Evolutionary conservation across 331 rosid species (phyloP), one percentile per base, ranked within the genome.

Genomic region (Telfairia occidentalis): DNA sequence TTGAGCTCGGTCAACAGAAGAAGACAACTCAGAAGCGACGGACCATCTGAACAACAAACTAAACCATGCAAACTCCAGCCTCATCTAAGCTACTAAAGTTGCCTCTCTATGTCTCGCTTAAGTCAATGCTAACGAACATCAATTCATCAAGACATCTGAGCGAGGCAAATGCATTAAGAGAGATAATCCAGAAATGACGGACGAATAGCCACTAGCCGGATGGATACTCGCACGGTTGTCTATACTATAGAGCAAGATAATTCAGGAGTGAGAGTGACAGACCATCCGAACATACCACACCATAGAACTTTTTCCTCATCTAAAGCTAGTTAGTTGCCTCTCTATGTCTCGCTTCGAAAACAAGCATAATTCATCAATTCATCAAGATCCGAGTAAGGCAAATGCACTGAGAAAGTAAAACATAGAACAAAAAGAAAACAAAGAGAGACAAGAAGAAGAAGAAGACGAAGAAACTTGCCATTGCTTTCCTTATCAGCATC

Each of bases 401-500:
- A 15, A 9, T 26, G 16, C 58, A 46, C 21, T 23, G 54, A 50
- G 11, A 18, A 3, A 7, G 38, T 18, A 46, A 18, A 48, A 71
- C 29, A 45, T 3, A 49, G 8, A 48, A 71, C 8, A 46, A 32
- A 30, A 29, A 72, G 18, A 50, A 72, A 32, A 50, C 18, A 15
- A 32, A 1, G 5, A 49, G 45, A 70, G 45, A 24, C 34, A 61
- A n/a, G 59, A 71, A 35, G 12, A 21, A 74, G 34, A 48, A 64
- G 13, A 0, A 23, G 16, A 60, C 54, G 38, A 23, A 19, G 63
- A 78, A 73, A 78, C 92, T 86, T 78, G 76, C 97, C 98, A 85
- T 88, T 91, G 80, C 77, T 87, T 78, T 88, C 84, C 80, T 83
- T 87, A 59, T 89, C 82, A 3, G 79, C 3, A 35, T 91, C 95